Percentiles rank a stretch among this genome's conserved stretches.
These are phyloP conservation scores for Corymbia maculata DNA, from an alignment of 345 rosid genomes.

Conservation along the genomic window DNA sequence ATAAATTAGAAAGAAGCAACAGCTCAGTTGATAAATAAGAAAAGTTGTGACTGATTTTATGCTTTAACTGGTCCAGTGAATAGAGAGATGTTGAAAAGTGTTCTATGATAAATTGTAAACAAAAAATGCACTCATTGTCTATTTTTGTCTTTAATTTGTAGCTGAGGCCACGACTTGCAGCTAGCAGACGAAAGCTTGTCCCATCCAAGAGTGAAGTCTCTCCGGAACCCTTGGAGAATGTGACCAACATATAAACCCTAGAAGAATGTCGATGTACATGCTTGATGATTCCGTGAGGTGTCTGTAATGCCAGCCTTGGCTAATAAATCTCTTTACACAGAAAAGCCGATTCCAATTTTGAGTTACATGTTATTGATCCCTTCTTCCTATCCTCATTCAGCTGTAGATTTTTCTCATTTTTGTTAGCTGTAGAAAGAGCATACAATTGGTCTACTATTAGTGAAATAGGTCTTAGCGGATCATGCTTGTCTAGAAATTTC, in stretches of 20 bases:
- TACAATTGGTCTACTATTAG: not conserved
- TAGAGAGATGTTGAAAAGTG: not conserved
- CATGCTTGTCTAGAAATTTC: not conserved
- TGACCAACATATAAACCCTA: not conserved
- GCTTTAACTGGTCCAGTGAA: not conserved
- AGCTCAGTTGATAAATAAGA: not conserved
- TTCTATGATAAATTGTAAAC: not conserved
- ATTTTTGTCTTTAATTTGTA: conserved; percentile 11
- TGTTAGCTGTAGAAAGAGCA: not conserved
- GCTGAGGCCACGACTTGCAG: conserved; percentile 44
- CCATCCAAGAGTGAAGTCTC: not conserved
- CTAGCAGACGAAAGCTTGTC: conserved; percentile 23
- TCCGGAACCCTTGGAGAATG: not conserved
- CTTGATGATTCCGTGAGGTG: not conserved
- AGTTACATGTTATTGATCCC: not conserved
- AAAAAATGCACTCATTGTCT: not conserved
- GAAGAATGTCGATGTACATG: not conserved
- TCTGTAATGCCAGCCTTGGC: not conserved
- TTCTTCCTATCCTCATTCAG: not conserved
- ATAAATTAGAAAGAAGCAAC: not conserved
- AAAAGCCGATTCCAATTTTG: not conserved
- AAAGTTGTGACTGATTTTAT: not conserved
- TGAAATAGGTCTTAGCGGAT: not conserved
- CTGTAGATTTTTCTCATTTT: not conserved
- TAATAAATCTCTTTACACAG: not conserved